A percentile compares a stretch with the other conserved stretches of the same genome.
phyloP scores from a whole-genome alignment of 2,329 filamentous ascomycete species.

The Rutstroemia sp. region DNA sequence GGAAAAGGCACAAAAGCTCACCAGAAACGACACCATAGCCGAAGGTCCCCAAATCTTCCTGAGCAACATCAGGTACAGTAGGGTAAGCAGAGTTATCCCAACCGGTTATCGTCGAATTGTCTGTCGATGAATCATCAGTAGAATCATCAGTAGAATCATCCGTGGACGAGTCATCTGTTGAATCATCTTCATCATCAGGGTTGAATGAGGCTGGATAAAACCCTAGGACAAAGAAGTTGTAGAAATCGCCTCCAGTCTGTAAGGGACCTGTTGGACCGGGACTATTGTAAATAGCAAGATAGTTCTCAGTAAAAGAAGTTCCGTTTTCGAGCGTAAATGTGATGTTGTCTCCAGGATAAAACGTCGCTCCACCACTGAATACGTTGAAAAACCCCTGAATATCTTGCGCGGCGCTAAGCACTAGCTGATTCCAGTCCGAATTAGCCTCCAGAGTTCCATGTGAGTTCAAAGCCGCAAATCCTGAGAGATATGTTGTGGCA shows the following conservation, averaged over 20 bases:
- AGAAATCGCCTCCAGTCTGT: conserved; percentile 24
- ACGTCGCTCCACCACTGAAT: conserved; percentile 29
- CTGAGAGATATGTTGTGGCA: conserved; percentile 38
- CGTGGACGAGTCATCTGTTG: not conserved
- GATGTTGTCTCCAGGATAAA: conserved; percentile 32
- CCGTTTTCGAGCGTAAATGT: conserved; percentile 33
- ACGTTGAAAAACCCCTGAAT: conserved; percentile 29
- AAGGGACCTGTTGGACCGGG: conserved; percentile 24
- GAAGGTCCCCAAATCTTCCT: conserved; percentile 17
- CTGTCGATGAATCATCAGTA: not conserved
- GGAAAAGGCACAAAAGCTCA: not conserved
- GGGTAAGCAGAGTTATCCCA: conserved; percentile 17
- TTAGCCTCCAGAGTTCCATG: conserved; percentile 30
- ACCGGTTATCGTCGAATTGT: not conserved
- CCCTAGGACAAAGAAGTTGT: conserved; percentile 24
- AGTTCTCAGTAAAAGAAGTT: conserved; percentile 27
- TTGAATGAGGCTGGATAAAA: conserved; percentile 17
- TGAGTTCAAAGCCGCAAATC: conserved; percentile 32
- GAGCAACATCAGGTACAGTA: conserved; percentile 12
- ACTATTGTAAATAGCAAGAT: conserved; percentile 26
- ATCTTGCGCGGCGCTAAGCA: conserved; percentile 19
- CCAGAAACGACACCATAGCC: conserved; percentile 17
- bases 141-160: conserved; percentile 1
- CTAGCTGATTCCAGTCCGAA: conserved; percentile 32
- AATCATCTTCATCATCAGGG: conserved; percentile 1